Evolutionary conservation across 2,329 filamentous ascomycete species (phyloP), one percentile per base, ranked within the genome.

Genomic region (Calonectria naviculata): DNA sequence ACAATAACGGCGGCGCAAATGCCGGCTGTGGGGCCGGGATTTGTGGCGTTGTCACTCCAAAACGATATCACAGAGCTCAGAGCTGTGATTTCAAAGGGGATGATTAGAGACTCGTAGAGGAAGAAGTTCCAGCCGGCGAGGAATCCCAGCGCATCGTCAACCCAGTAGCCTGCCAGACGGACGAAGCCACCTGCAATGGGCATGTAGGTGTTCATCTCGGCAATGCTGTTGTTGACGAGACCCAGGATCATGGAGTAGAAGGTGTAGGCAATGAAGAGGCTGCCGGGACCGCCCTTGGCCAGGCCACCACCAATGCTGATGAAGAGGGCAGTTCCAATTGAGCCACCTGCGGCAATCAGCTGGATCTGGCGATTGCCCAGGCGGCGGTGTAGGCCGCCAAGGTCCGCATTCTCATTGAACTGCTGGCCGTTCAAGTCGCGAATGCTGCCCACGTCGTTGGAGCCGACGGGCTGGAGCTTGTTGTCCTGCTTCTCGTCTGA

Each of bases 21-120:
- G 85, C 85, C 75, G 81, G 93, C 90, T 21, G 90, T 93, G 80
- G 93, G 93, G 52, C 90, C 89, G 9, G 92, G 92, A 72, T 91
- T 88, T 71, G 93, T 80, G 67, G 78, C 84, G 79, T 87, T 76
- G 1, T 71, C 67, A 49, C 78, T 80, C 83, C 83, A 84, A 64
- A 79, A 84, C 24, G 81, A 82, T 26, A 88, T 83, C 41, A 88
- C 83, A 10, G 85, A 76, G 65, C 84, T 85, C 28, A 85, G 76
- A 12, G 84, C 84, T 6, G 83, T 82, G 61, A 85, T 85, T 74
- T 85, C 84, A 72, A 85, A 85, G 7, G 84, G 84, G 34, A 85
- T 85, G 24, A 85, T 78, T 42, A 85, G 78, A 10, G 84, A 84
- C 72, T 85, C 84, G 71, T 85, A 85, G 15, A 85, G 73, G 76